These are phyloP conservation scores for Prasinococcaceae sp. DNA, from an alignment of 139 green algal species.

Conservation along the genomic window DNA sequence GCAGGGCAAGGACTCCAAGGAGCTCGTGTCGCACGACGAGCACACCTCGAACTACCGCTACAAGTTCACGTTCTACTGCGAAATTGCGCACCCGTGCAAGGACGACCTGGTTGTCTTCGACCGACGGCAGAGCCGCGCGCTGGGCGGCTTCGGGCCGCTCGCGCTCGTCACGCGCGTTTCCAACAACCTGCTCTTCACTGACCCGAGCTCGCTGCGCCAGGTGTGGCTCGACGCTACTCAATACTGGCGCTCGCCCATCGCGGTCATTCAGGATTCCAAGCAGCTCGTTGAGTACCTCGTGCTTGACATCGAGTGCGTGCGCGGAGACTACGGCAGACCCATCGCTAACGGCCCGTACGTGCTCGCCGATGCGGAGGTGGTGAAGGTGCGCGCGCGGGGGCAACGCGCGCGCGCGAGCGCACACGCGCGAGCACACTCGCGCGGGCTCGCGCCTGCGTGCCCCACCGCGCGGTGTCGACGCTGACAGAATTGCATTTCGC, in stretches of 20 bases:
- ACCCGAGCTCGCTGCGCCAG: constrained; percentile 64
- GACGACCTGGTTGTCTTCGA: constrained; percentile 90
- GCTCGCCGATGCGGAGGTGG: too few species aligned
- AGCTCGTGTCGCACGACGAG: constrained; percentile 89
- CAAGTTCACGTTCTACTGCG: constrained; percentile 94
- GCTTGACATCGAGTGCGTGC: constrained; percentile 66
- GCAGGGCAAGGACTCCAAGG: constrained; percentile 70
- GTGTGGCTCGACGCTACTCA: constrained; percentile 40
- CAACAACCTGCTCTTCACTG: constrained; percentile 65
- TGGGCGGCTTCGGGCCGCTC: constrained; percentile 74
- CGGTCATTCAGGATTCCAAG: constrained; percentile 37
- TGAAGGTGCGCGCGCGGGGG: too few species aligned
- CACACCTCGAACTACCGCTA: constrained; percentile 93
- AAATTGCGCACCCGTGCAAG: constrained; percentile 68
- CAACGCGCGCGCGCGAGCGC: too few species aligned
- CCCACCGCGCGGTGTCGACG: too few species aligned
- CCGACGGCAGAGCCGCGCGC: constrained; percentile 40
- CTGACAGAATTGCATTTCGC: too few species aligned
- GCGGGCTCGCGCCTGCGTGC: too few species aligned
- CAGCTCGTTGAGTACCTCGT: constrained; percentile 76
- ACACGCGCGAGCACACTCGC: too few species aligned
- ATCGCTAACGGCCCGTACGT: too few species aligned
- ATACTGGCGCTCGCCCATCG: constrained; percentile 65
- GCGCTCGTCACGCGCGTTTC: constrained; percentile 70
- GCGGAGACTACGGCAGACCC: too few species aligned